Conservation (phyloP, 1,284 basidiomycete genomes). For the Melampsora abietis-canadensis region DNA sequence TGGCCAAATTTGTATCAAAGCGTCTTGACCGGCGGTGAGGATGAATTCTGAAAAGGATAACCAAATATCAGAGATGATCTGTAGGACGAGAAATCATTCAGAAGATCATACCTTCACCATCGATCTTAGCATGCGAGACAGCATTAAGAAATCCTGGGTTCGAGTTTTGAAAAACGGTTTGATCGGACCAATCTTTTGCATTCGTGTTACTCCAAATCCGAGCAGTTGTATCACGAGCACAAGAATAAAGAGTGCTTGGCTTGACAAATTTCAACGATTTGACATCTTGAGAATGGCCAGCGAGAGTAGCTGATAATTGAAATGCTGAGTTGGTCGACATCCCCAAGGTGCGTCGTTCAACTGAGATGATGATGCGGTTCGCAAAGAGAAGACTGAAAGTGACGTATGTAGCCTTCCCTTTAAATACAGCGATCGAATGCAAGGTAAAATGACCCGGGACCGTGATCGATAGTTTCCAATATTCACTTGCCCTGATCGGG, state of each 20-base stretch:
- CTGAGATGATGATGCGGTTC: too few relatives aligned
- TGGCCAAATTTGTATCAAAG: slow-evolving; percentile 74
- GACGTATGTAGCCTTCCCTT: too few relatives aligned
- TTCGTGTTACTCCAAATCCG: slow-evolving; percentile 72
- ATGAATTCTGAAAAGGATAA: slow-evolving; percentile 65
- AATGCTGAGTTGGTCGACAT: slow-evolving; percentile 58
- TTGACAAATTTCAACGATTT: slow-evolving; percentile 52
- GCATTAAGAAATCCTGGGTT: slow-evolving; percentile 77
- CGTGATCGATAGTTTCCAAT: too few relatives aligned
- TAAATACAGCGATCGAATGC: too few relatives aligned
- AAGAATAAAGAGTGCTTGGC: slow-evolving; percentile 69
- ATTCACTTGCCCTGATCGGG: too few relatives aligned
- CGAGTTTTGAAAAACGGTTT: slow-evolving; percentile 61
- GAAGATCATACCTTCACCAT: slow-evolving; percentile 51
- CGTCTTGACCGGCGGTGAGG: slow-evolving; percentile 79
- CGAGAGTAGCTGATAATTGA: slow-evolving; percentile 74
- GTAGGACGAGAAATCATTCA: slow-evolving; percentile 13
- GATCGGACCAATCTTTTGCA: slow-evolving; percentile 59
- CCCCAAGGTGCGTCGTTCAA: too few relatives aligned
- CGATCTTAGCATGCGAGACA: slow-evolving; percentile 63
- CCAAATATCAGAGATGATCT: neutral
- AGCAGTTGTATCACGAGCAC: slow-evolving; percentile 82
- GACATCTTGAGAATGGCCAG: slow-evolving; percentile 67
- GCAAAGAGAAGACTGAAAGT: too few relatives aligned
- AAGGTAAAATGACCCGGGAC: too few relatives aligned